phyloP scores from a whole-genome alignment of 352 stramenopile genomes.

The Phytophthora ramorum region DNA sequence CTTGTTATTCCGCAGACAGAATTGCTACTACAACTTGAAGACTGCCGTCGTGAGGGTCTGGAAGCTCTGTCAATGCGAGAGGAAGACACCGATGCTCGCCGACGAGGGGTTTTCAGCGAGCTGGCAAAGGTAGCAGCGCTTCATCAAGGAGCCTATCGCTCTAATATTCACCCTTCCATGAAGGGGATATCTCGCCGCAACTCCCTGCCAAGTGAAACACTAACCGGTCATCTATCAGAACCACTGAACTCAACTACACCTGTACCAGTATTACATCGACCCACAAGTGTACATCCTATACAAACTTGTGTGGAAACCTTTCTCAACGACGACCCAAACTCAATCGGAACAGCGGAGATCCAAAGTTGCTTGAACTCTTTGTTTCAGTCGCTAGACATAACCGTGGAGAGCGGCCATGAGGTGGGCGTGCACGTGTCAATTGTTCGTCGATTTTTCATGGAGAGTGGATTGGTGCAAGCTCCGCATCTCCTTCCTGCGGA shows the following conservation, averaged over 20 bases:
- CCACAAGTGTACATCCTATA: slow-evolving; percentile 15
- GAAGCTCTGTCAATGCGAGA: slow-evolving; percentile 73
- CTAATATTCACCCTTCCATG: not conserved
- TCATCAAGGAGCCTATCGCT: not conserved
- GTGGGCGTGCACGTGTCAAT: slow-evolving; percentile 71
- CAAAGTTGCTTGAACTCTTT: slow-evolving; percentile 42
- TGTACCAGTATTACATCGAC: not conserved
- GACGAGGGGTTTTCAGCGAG: slow-evolving; percentile 54
- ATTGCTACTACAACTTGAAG: slow-evolving; percentile 44
- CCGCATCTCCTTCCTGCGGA: slow-evolving; percentile 56
- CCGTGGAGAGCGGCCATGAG: slow-evolving; percentile 37
- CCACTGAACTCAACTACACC: not conserved
- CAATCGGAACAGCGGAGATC: slow-evolving; percentile 33
- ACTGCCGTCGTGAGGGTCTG: slow-evolving; percentile 47
- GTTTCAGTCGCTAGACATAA: slow-evolving; percentile 61
- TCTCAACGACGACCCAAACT: slow-evolving; percentile 29
- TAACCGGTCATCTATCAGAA: slow-evolving; percentile 4
- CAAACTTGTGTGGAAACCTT: slow-evolving; percentile 11
- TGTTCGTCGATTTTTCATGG: slow-evolving; percentile 68
- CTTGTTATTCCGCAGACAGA: slow-evolving; percentile 27
- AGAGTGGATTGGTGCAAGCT: slow-evolving; percentile 64
- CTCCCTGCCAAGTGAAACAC: slow-evolving; percentile 21
- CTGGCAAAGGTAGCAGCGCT: slow-evolving; percentile 22
- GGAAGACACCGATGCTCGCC: slow-evolving; percentile 68
- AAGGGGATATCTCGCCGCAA: slow-evolving; percentile 10